phyloP scores from a whole-genome alignment of 345 rosid genomes.

The Ailanthus altissimus region DNA sequence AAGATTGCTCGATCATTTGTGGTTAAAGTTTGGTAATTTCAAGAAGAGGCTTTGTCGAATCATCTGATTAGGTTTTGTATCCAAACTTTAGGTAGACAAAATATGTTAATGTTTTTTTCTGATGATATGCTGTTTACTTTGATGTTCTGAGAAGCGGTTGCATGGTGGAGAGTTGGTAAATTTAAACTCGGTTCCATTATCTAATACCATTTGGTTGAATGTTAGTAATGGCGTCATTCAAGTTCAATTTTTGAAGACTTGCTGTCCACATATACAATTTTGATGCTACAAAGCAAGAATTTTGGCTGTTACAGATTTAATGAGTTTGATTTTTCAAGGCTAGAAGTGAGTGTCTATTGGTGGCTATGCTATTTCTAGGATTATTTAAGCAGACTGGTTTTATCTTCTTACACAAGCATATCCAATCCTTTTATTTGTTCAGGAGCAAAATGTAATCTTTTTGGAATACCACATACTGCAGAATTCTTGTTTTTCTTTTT shows the following conservation, averaged over 20 bases:
- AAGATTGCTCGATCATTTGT: neutral
- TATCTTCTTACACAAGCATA: neutral
- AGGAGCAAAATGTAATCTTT: neutral
- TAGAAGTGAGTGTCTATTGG: neutral
- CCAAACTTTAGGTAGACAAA: neutral
- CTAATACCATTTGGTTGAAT: neutral
- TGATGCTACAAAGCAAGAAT: neutral
- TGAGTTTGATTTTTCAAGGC: neutral
- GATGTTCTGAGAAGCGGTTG: neutral
- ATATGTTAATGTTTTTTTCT: neutral
- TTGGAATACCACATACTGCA: neutral
- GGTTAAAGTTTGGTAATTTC: neutral
- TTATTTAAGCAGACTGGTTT: neutral
- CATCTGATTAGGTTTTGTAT: neutral
- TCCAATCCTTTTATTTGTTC: neutral
- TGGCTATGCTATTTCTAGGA: neutral
- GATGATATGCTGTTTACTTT: neutral
- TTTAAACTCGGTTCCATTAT: neutral
- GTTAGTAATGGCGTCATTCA: neutral
- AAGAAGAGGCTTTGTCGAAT: neutral
- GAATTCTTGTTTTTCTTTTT: neutral
- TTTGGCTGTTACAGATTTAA: neutral
- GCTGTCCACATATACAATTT: neutral
- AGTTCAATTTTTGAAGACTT: neutral
- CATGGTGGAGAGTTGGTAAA: neutral